These are phyloP conservation scores for Candida alai DNA, from an alignment of 805 yeast species.

Conservation along the genomic window DNA sequence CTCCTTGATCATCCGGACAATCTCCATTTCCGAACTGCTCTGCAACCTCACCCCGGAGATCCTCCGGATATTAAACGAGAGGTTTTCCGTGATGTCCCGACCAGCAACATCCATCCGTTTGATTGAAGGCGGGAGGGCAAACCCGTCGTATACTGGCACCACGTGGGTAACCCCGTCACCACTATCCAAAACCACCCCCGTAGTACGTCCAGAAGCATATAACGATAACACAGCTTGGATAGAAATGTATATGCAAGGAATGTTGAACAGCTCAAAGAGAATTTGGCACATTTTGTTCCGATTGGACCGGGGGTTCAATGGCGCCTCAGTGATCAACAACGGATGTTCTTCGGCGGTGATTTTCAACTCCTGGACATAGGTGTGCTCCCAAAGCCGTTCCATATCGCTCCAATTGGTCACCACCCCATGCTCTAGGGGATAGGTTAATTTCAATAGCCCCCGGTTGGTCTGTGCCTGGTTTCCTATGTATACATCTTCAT, in stretches of 20 bases:
- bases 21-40: constrained; percentile 77
- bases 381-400: constrained; percentile 75
- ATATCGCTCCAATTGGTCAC: constrained; percentile 82
- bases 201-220: constrained; percentile 86
- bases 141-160: constrained; percentile 90
- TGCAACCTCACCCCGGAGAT: constrained; percentile 57
- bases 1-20: constrained; percentile 77
- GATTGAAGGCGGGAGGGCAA: constrained; percentile 68
- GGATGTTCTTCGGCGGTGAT: constrained; percentile 79
- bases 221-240: constrained; percentile 78
- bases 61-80: constrained; percentile 65
- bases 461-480: constrained; percentile 67
- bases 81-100: constrained; percentile 72
- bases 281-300: constrained; percentile 60
- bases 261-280: constrained; percentile 66
- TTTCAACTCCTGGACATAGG: constrained; percentile 55
- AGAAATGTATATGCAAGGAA: constrained; percentile 71
- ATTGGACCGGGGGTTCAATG: constrained; percentile 66
- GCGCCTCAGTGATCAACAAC: constrained; percentile 82
- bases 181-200: constrained; percentile 85
- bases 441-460: constrained; percentile 66
- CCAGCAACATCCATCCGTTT: constrained; percentile 82
- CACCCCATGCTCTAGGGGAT: constrained; percentile 79
- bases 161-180: constrained; percentile 91
- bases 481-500: constrained; percentile 73